Evolutionary conservation across 805 yeast genomes (phyloP), one percentile per base, ranked within the genome.

Genomic region (Starmerella cellae): DNA sequence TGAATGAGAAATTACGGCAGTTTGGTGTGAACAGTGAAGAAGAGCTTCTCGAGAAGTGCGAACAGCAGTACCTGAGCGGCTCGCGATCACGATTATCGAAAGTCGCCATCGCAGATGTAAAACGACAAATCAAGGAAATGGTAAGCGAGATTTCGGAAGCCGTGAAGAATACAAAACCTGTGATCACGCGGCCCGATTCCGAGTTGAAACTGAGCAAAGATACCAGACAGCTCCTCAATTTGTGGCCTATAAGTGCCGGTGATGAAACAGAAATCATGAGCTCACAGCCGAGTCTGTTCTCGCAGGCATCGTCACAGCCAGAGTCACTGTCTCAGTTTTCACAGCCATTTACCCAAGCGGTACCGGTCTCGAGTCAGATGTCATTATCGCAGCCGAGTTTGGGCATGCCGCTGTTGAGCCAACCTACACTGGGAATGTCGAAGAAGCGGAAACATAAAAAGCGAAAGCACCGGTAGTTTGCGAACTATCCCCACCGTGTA

Each of bases 361-460:
- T n/a, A 21, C 31, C 35, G 5, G 34, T 17, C 5, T 17, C 36
- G 3, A 41, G 39, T 19, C 43, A 41, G 23, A 21, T 17, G 4
- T 9, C 39, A 5, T 18, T 27, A 9, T 16, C 11, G 24, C 39
- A 39, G 17, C 26, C 29, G 8, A 39, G 36, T n/a, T 22, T 24
- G 3, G 14, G 31, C 17, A 33, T 17, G 30, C 43, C 43, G 11
- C 14, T 29, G 22, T n/a, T 20, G n/a, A 28, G 24, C 19, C 35
- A 28, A 16, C 45, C 45, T 3, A 38, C 37, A 13, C 43, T 42
- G 29, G 11, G 30, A 14, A n/a, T 6, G 30, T 24, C 37, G 13
- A 11, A 26, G 18, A 20, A 32, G 20, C 6, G 27, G 8, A 41
- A 27, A 20, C 33, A 38, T 8, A 42, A 42, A 23, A 36, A 36